Evolutionary conservation across 139 green algal species (phyloP).

Genomic region (Micromonas commoda): DNA sequence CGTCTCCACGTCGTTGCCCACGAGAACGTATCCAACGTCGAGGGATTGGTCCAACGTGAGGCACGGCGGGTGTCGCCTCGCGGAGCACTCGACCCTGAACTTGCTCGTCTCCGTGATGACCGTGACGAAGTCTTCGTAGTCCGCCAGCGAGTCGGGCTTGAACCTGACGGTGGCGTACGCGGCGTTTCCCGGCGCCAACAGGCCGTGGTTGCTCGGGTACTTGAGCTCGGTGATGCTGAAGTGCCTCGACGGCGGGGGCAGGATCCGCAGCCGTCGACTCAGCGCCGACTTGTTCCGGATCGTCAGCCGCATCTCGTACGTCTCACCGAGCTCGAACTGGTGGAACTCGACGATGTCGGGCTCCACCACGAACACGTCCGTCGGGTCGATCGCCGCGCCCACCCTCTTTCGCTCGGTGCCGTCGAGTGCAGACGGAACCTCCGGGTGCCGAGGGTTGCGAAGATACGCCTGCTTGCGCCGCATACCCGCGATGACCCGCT

Average conservation of each 20-base stretch:
- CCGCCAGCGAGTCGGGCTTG: constrained; percentile 54
- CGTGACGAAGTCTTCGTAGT: constrained; percentile 56
- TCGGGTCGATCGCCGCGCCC: neutral
- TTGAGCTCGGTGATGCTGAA: constrained; percentile 52
- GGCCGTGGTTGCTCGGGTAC: constrained; percentile 38
- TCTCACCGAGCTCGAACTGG: constrained; percentile 22
- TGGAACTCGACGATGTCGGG: constrained; percentile 51
- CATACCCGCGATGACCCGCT: neutral
- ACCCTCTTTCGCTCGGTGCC: neutral
- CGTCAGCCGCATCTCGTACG: constrained; percentile 37
- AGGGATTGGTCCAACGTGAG: constrained; percentile 48
- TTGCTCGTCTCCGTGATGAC: constrained; percentile 44
- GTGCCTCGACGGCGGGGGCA: constrained; percentile 52
- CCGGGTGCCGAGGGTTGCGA: neutral
- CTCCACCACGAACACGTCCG: constrained; percentile 41
- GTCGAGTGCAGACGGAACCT: neutral
- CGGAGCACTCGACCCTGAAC: constrained; percentile 47
- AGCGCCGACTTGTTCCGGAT: constrained; percentile 53
- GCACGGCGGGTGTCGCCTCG: constrained; percentile 44
- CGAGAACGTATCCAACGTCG: constrained; percentile 24
- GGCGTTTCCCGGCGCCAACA: constrained; percentile 52
- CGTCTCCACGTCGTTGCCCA: constrained; percentile 14
- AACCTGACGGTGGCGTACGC: constrained; percentile 48
- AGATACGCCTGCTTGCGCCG: neutral
- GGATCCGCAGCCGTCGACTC: constrained; percentile 39